A percentile compares a stretch with the other conserved stretches of the same genome.
phyloP scores from a whole-genome alignment of 1,139 yeast genomes.

The Candida labiduridarum region DNA sequence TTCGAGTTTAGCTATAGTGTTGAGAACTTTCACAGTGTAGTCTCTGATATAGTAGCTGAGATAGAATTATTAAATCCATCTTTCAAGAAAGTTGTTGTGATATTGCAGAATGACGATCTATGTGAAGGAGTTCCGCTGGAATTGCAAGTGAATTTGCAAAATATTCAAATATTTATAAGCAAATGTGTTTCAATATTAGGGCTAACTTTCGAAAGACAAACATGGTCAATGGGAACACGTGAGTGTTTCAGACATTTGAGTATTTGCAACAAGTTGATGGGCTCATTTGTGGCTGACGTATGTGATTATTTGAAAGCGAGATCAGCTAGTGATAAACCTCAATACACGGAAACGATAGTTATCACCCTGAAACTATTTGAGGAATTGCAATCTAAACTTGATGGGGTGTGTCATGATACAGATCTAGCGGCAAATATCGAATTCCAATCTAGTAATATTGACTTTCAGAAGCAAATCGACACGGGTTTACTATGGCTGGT shows the following conservation, averaged over 20 bases:
- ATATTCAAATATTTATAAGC: not conserved
- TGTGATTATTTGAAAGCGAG: not conserved
- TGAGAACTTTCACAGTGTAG: not conserved
- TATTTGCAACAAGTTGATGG: not conserved
- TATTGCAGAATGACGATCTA: conserved; percentile 2
- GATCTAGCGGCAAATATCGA: not conserved
- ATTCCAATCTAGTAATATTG: not conserved
- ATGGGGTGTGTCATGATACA: not conserved
- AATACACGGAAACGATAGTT: not conserved
- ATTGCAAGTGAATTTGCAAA: not conserved
- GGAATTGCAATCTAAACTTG: not conserved
- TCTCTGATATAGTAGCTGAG: not conserved
- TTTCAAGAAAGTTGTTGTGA: not conserved
- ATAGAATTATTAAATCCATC: not conserved
- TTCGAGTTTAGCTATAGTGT: conserved; percentile 5
- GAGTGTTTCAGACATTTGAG: not conserved
- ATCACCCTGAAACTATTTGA: not conserved
- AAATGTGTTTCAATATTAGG: not conserved
- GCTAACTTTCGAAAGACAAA: not conserved
- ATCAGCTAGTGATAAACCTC: not conserved
- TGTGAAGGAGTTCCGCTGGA: not conserved
- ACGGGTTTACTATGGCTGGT: not conserved
- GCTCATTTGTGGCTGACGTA: not conserved
- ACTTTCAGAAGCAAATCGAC: not conserved
- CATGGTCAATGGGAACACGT: not conserved